Evolutionary conservation across 2,329 filamentous ascomycete species (phyloP), one percentile per base, ranked within the genome.

Genomic region (Botrytis fragariae): DNA sequence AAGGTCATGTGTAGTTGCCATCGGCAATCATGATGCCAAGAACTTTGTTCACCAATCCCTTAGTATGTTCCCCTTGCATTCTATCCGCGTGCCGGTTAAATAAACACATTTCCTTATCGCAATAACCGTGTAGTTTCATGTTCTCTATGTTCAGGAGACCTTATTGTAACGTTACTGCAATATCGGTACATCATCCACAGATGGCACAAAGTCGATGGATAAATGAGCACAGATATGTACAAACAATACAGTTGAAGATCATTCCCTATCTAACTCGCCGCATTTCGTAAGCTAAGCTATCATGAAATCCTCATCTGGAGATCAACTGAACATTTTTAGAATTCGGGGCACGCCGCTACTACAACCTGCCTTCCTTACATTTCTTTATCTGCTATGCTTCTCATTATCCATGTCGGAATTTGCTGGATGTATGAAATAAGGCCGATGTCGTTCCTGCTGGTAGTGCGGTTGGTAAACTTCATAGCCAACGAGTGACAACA

Each of bases 81-180:
- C 25, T 37, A 62, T 62, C 60, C 60, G 37, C 60, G 60, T 62
- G 60, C 60, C 60, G 60, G 60, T 39, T 39, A 42, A 42, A 62
- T 39, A 39, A 25, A 29, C 25, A 42, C 2, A 42, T n/a, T 20
- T 29, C 37, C 60, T 62, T 62, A 62, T 62, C 37, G 25, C 37
- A 42, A 62, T 62, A 5, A 42, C n/a, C 25, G 39, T 42, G 14
- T 39, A 29, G 20, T 44, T 39, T n/a, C 37, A 62, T 62, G 25
- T 29, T 42, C 60, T 16, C 60, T 6, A 29, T 62, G 60, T n/a
- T 62, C 60, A 62, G 60, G 25, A 62, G 60, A 62, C 60, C 60
- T 20, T 62, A 18, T 39, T 62, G 60, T 62, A 62, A 62, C 60
- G 60, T 62, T 62, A 62, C 60, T 42, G 42, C 25, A 42, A 29